Evolutionary conservation across 2,329 filamentous ascomycete genomes (phyloP).

Genomic region (Cercospora sp.): DNA sequence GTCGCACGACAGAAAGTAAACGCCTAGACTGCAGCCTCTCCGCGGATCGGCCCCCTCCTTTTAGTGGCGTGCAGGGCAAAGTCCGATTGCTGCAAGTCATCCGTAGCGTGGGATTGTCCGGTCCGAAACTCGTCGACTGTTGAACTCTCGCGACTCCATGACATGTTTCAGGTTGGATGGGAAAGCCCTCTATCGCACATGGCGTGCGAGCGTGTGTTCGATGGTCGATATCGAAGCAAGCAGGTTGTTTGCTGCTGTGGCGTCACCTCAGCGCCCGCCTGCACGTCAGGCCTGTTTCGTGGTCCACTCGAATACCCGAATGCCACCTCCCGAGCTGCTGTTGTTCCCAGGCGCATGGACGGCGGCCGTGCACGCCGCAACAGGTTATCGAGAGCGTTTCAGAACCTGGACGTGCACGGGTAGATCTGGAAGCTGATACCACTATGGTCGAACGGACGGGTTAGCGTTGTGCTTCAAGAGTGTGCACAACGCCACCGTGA

Average conservation of each 20-base stretch:
- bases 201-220: not conserved
- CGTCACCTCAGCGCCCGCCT: conserved; percentile 10
- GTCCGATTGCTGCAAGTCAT: conserved; percentile 22
- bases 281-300: conserved; percentile 24
- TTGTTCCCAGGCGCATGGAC: conserved; percentile 7
- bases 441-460: not conserved
- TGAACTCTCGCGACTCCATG: conserved; percentile 11
- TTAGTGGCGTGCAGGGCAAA: conserved; percentile 12
- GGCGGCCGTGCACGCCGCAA: conserved; percentile 5
- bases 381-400: not conserved
- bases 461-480: not conserved
- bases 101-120: conserved; percentile 13
- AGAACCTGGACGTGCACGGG: not conserved
- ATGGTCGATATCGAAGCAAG: not conserved
- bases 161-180: conserved; percentile 7
- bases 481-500: not conserved
- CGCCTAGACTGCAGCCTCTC: not conserved
- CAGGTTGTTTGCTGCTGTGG: conserved; percentile 25
- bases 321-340: conserved; percentile 19
- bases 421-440: conserved; percentile 1
- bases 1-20: conserved; percentile 14
- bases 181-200: conserved; percentile 9
- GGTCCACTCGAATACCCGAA: conserved; percentile 13
- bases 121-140: not conserved
- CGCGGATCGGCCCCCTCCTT: conserved; percentile 9